Evolutionary conservation across 805 yeast species (phyloP).

Genomic region (Yarrowia alimentaria): DNA sequence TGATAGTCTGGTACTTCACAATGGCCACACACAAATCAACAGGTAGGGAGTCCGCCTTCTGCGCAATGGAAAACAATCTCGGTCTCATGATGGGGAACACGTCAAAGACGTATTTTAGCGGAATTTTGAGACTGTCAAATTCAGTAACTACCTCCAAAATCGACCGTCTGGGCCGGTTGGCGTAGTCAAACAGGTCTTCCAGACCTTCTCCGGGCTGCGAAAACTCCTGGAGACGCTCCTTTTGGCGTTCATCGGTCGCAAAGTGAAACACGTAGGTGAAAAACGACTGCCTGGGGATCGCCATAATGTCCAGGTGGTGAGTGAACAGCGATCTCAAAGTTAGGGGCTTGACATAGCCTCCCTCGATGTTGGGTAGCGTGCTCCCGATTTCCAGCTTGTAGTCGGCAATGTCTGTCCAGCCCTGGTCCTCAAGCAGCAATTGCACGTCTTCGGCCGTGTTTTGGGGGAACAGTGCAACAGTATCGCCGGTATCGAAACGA

Average conservation of each 20-base stretch:
- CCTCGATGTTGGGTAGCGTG: slow-evolving; percentile 38
- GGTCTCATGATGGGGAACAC: slow-evolving; percentile 77
- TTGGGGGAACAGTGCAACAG: slow-evolving; percentile 70
- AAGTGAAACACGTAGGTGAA: slow-evolving; percentile 75
- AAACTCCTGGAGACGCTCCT: slow-evolving; percentile 73
- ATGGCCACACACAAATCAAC: slow-evolving; percentile 72
- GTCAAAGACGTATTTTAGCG: slow-evolving; percentile 72
- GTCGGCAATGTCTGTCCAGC: slow-evolving; percentile 74
- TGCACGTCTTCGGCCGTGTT: slow-evolving; percentile 67
- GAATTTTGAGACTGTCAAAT: slow-evolving; percentile 71
- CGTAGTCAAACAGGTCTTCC: slow-evolving; percentile 84
- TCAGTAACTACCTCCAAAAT: slow-evolving; percentile 80
- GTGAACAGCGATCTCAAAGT: slow-evolving; percentile 72
- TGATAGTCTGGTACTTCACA: slow-evolving; percentile 80
- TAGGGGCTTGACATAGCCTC: slow-evolving; percentile 55
- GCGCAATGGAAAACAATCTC: slow-evolving; percentile 81
- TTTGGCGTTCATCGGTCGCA: slow-evolving; percentile 69
- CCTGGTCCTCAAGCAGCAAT: slow-evolving; percentile 61
- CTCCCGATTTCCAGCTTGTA: slow-evolving; percentile 42
- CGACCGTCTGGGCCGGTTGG: slow-evolving; percentile 89
- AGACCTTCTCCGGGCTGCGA: slow-evolving; percentile 63
- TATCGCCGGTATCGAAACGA: slow-evolving; percentile 72
- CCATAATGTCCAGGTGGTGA: slow-evolving; percentile 75
- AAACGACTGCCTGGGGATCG: slow-evolving; percentile 82
- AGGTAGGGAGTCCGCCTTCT: slow-evolving; percentile 37